phyloP scores from a whole-genome alignment of 2,329 filamentous ascomycete species.

The Colletotrichum brevisporum region DNA sequence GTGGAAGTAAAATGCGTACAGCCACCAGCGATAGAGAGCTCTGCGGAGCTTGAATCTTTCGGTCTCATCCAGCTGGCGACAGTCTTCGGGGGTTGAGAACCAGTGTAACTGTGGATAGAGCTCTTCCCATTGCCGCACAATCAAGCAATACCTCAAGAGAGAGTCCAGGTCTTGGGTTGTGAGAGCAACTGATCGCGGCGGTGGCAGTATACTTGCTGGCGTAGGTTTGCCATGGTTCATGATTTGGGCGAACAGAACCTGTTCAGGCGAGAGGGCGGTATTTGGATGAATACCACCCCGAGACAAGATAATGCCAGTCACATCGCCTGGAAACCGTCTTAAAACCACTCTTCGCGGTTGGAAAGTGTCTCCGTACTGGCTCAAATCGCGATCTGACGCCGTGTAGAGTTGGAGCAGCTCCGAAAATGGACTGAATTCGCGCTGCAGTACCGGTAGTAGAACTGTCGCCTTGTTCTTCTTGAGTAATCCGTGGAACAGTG shows the following conservation, averaged over 20 bases:
- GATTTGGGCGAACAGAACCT: constrained; percentile 5
- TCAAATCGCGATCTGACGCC: constrained; percentile 55
- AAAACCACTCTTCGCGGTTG: constrained; percentile 56
- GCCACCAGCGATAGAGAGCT: constrained; percentile 69
- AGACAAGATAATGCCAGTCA: constrained; percentile 44
- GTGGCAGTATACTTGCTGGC: constrained; percentile 3
- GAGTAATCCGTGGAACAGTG: constrained; percentile 58
- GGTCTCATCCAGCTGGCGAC: constrained; percentile 57
- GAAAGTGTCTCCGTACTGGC: constrained; percentile 51
- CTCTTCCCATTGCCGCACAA: constrained; percentile 56
- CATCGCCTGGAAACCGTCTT: constrained; percentile 52
- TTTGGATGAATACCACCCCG: constrained; percentile 17
- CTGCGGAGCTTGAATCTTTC: constrained; percentile 64
- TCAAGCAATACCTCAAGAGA: constrained; percentile 52
- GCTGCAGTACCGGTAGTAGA: constrained; percentile 57
- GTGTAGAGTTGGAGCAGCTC: constrained; percentile 63
- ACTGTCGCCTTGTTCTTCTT: constrained; percentile 56
- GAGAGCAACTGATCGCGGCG: constrained; percentile 47
- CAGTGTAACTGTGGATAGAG: constrained; percentile 61
- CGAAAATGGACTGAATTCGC: constrained; percentile 60
- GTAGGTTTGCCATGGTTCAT: constrained; percentile 14
- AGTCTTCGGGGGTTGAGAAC: constrained; percentile 61
- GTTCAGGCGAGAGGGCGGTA: not conserved
- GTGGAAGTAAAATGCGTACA: constrained; percentile 68
- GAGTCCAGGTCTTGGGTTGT: constrained; percentile 50